Percentiles rank a stretch among this genome's conserved stretches.
These are phyloP conservation scores for Kodamaea anthophila DNA, from an alignment of 1,139 yeast species.

Conservation along the genomic window DNA sequence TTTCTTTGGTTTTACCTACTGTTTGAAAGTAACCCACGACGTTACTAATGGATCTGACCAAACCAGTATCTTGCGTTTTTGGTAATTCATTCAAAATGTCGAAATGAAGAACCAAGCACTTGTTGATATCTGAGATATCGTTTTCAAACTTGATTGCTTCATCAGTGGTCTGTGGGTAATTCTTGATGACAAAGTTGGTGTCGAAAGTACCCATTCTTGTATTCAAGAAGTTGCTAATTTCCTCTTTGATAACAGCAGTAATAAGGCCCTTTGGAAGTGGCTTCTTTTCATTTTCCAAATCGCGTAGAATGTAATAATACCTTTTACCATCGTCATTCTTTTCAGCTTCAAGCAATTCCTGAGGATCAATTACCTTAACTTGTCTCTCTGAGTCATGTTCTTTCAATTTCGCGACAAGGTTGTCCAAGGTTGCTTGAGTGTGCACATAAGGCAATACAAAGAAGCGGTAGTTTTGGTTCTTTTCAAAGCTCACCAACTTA, in stretches of 20 bases:
- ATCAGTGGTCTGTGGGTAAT: conserved; percentile 53
- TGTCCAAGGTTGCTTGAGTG: conserved; percentile 16
- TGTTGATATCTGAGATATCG: conserved; percentile 43
- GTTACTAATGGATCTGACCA: conserved; percentile 26
- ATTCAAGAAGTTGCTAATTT: conserved; percentile 32
- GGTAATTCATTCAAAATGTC: conserved; percentile 25
- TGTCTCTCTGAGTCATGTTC: conserved; percentile 17
- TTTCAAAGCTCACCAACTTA: conserved; percentile 31
- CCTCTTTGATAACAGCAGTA: conserved; percentile 50
- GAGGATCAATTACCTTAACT: conserved; percentile 45
- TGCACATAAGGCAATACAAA: conserved; percentile 39
- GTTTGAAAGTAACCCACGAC: conserved; percentile 56
- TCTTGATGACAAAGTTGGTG: conserved; percentile 41
- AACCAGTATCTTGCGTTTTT: conserved; percentile 21
- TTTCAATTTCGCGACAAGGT: conserved; percentile 13
- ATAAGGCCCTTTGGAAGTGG: conserved; percentile 52
- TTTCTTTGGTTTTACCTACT: conserved; percentile 40
- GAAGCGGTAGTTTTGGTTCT: conserved; percentile 29
- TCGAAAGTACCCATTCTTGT: conserved; percentile 39
- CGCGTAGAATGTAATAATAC: conserved; percentile 38
- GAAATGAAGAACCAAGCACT: conserved; percentile 30
- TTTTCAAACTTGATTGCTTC: conserved; percentile 63
- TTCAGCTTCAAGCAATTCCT: conserved; percentile 38
- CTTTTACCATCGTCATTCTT: conserved; percentile 33
- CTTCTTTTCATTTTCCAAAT: conserved; percentile 27